Base-by-base conservation (phyloP, 495 filamentous ascomycete genomes). In the Chlorociboria aeruginascens region DNA sequence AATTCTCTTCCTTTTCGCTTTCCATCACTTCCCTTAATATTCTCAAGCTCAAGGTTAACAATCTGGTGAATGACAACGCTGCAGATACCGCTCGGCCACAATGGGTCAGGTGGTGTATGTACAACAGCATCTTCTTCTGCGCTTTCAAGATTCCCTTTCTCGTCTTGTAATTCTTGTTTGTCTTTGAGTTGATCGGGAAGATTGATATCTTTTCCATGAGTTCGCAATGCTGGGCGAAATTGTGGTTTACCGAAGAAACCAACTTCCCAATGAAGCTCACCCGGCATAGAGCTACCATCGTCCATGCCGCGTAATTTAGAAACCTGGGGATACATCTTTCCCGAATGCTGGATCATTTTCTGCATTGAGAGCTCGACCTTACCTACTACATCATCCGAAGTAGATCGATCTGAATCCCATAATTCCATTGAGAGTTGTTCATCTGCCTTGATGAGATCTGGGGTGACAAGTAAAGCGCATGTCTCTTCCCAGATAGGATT, bases 401-500 rank as follows among this genome's bases (percentile, higher is more conserved):
- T 88, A 46, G 83, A 81, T 2, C 84, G 76, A 58, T 93, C 90
- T 25, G 85, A 90, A 57, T 96, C 90, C 90, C 90, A 96, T 7
- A 95, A 78, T 63, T 97, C 90, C 56, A 97, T 82, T 29, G 85
- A 88, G 25, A 97, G 73, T 59, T 89, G 85, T 66, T 97, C 90
- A 46, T 92, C 79, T 0, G 85, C 89, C 65, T 93, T 95, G 66
- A 97, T 89, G 37, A 90, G 69, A 43, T 95, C 86, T 0, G 88
- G 73, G 6, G 83, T 90, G 3, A 97, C 83, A 6, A 93, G 69
- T 17, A 96, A 66, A 16, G 87, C 88, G n/a, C 86, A 82, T 17
- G 76, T 85, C 64, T 96, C 90, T 57, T 89, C 82, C 75, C 90
- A 97, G 6, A 95, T 77, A 0, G 90, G 90, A 56, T 97, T 95